phyloP scores from a whole-genome alignment of 129 eudicot genomes.

The Tanacetum coccineum region DNA sequence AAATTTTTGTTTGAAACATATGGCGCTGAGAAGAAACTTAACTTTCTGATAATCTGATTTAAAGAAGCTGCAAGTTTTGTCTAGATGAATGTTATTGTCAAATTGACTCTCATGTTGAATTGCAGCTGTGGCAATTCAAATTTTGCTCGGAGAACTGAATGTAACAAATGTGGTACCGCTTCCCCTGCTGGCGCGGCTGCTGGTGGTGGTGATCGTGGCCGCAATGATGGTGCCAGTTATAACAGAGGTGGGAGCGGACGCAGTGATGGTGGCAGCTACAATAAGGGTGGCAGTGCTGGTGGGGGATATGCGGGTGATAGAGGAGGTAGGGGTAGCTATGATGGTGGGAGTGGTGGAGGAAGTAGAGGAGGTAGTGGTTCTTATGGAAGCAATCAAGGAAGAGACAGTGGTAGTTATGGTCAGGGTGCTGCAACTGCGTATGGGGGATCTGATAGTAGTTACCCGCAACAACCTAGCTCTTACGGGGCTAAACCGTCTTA shows the following conservation, averaged over 20 bases:
- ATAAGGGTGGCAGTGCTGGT: constrained; percentile 54
- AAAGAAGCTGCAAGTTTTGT: constrained; percentile 2
- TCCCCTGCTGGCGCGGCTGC: constrained; percentile 66
- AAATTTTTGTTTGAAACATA: too few species aligned
- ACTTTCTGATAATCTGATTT: too few species aligned
- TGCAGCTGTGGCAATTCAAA: constrained; percentile 95
- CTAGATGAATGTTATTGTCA: constrained; percentile 20
- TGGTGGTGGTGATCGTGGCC: constrained; percentile 47
- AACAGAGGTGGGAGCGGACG: constrained; percentile 52
- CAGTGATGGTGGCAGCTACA: constrained; percentile 50
- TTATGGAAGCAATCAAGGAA: constrained; percentile 64
- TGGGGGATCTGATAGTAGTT: constrained; percentile 63
- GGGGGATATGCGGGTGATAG: constrained; percentile 50
- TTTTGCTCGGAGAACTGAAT: constrained; percentile 85
- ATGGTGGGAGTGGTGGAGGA: constrained; percentile 48
- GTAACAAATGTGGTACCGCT: constrained; percentile 90
- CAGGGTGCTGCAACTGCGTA: constrained; percentile 53
- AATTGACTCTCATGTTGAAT: constrained; percentile 20
- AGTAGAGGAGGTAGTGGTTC: constrained; percentile 60
- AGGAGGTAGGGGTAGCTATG: constrained; percentile 45
- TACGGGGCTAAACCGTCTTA: constrained; percentile 57
- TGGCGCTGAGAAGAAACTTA: too few species aligned
- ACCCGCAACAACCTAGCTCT: constrained; percentile 51
- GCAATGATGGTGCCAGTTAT: constrained; percentile 36
- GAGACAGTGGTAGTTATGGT: constrained; percentile 69